Conservation (phyloP, 2,329 filamentous ascomycete genomes). For the Talaromyces piceae region DNA sequence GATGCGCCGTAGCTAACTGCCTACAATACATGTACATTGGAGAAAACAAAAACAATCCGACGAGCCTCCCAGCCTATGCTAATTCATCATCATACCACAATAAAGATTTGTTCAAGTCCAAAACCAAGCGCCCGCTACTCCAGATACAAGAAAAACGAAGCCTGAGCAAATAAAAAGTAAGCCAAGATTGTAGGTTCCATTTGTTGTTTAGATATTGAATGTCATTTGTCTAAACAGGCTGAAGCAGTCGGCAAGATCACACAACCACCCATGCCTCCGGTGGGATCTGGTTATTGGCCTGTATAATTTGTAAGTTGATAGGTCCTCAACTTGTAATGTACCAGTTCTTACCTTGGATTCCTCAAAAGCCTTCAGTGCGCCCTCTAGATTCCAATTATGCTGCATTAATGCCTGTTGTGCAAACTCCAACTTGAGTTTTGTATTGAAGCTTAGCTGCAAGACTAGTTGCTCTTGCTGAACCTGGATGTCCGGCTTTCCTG, state of each 20-base stretch:
- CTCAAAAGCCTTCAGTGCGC: conserved; percentile 67
- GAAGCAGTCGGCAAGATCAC: not conserved
- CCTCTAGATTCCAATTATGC: conserved; percentile 71
- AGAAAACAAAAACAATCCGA: not conserved
- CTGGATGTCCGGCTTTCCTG: conserved; percentile 41
- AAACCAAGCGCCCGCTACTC: not conserved
- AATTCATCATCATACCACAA: conserved; percentile 11
- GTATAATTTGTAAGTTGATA: conserved; percentile 16
- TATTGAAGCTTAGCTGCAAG: conserved; percentile 64
- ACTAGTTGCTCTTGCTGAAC: conserved; percentile 63
- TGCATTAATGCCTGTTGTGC: conserved; percentile 74
- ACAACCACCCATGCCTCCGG: conserved; percentile 40
- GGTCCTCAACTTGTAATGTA: not conserved
- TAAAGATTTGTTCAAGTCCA: conserved; percentile 8
- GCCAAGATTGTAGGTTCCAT: no score
- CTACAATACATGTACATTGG: not conserved
- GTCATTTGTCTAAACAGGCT: not conserved
- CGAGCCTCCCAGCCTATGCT: conserved; percentile 9
- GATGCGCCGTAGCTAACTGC: not conserved
- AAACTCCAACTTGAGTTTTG: conserved; percentile 71
- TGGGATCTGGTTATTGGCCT: conserved; percentile 39
- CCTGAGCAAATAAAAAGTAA: not conserved
- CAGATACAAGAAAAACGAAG: not conserved
- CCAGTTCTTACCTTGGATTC: conserved; percentile 56
- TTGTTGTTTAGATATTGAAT: not conserved